Evolutionary conservation across 768 basidiomycete genomes (phyloP), one percentile per base, ranked within the genome.

Genomic region (Infundibulicybe gibba): DNA sequence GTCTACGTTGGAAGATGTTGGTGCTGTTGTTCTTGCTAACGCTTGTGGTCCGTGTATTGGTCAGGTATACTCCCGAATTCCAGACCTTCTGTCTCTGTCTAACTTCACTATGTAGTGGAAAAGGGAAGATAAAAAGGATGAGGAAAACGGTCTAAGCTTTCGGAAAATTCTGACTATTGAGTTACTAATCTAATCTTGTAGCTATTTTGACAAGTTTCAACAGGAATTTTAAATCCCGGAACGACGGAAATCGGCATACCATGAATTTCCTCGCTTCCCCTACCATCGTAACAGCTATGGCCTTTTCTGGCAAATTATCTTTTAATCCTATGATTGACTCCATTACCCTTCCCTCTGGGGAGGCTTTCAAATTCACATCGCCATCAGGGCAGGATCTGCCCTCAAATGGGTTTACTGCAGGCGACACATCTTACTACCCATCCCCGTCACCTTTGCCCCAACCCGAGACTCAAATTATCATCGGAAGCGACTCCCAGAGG

Each of bases 221-320:
- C 67, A 82, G 95, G 64, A 78, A 75, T 65, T 72, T 70, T 78
- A 94, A 92, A 70, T 93, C 94, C 2, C 81, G 97, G 54, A 99
- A 99, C 62, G 97, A 99, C 60, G 97, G 94, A 17, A 98, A 98
- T 63, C 74, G 78, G 33, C 73, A 84, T 46, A 98, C 94, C 13
- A 91, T 95, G 92, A 98, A 98, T 67, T 98, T 99, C 74, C 78
- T 99, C 48, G 93, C 95, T 6, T 97, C 94, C 3, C 97, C 97
- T 1, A 95, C 94, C 31, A 77, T 97, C 49, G 97, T 98, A 15
- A 98, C 97, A 16, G 97, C 97, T 1, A 93, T 95, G 91, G 84
- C 94, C 0, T 98, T 98, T 68, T 86, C 92, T 8, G 97, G 95
- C 33, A 86, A 81, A 60, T 76, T 98, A 37, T 85, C 90, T 10